phyloP scores from a whole-genome alignment of 352 stramenopile genomes.

The Peronospora farinosa region DNA sequence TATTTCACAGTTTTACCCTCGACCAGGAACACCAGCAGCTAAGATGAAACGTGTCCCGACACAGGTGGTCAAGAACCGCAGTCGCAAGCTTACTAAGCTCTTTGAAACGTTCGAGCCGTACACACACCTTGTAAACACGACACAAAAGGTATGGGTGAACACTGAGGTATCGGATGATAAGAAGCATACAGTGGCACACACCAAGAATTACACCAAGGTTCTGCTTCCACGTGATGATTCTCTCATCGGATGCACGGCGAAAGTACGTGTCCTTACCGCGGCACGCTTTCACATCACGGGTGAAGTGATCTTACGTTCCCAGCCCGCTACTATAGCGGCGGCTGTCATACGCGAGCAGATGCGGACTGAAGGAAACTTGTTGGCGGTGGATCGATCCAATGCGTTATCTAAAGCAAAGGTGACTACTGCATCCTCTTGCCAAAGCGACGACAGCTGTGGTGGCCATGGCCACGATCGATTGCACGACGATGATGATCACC shows the following conservation, averaged over 20 bases:
- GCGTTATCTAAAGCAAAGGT: conserved; percentile 26
- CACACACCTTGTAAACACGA: conserved; percentile 47
- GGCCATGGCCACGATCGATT: conserved; percentile 15
- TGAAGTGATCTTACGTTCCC: conserved; percentile 46
- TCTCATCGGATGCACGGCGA: conserved; percentile 66
- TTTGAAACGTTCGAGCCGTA: conserved; percentile 86
- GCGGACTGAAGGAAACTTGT: conserved; percentile 31
- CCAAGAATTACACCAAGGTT: conserved; percentile 91
- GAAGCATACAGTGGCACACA: conserved; percentile 80
- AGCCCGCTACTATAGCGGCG: conserved; percentile 47
- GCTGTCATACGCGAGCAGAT: conserved; percentile 50
- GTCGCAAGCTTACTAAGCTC: conserved; percentile 71
- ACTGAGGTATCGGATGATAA: conserved; percentile 79
- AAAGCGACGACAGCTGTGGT: conserved; percentile 29
- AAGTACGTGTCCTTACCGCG: conserved; percentile 45
- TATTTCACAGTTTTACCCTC: conserved; percentile 91
- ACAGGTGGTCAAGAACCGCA: conserved; percentile 86
- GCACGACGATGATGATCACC: conserved; percentile 19
- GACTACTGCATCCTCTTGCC: conserved; percentile 14
- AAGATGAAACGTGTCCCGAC: conserved; percentile 86
- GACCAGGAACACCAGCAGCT: conserved; percentile 84
- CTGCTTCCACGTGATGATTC: conserved; percentile 66
- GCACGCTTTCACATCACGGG: conserved; percentile 76
- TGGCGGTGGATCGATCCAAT: conserved; percentile 26
- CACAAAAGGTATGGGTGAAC: conserved; percentile 75